A percentile compares a stretch with the other conserved stretches of the same genome.
phyloP scores from a whole-genome alignment of 208 protist genomes.

The Trypanosoma vivax region DNA sequence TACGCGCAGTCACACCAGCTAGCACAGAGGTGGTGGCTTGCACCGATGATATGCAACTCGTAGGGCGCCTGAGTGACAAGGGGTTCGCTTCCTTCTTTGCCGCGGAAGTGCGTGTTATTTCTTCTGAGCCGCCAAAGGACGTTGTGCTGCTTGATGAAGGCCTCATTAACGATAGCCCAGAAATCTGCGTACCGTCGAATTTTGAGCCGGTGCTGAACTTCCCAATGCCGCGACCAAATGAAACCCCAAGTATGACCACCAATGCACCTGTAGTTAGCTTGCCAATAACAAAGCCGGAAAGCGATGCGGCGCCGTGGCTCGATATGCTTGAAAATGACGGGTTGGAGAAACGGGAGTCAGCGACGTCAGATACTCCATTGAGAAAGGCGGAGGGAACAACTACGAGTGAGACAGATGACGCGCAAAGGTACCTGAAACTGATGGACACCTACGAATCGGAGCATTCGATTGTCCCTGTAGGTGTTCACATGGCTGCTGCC shows the following conservation, averaged over 20 bases:
- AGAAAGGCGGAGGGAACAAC: neutral
- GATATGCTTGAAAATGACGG: constrained; percentile 34
- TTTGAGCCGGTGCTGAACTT: constrained; percentile 36
- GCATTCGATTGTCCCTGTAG: constrained; percentile 61
- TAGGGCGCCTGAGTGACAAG: constrained; percentile 12
- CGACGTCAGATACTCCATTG: neutral
- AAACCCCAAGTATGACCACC: neutral
- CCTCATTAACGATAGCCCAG: constrained; percentile 72
- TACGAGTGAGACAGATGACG: neutral
- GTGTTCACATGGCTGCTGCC: constrained; percentile 54
- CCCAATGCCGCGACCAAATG: neutral
- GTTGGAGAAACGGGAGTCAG: constrained; percentile 4
- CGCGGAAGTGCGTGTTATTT: constrained; percentile 33
- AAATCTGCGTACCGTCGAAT: constrained; percentile 17
- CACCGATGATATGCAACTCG: constrained; percentile 45
- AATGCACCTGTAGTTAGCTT: neutral
- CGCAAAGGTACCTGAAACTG: constrained; percentile 20
- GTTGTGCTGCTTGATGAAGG: constrained; percentile 25
- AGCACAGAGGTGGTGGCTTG: constrained; percentile 45
- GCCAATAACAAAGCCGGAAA: neutral
- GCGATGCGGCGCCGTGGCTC: constrained; percentile 33
- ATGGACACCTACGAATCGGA: constrained; percentile 74
- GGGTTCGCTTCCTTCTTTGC: constrained; percentile 23
- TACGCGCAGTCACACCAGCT: constrained; percentile 31
- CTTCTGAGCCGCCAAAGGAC: constrained; percentile 32